These are phyloP conservation scores for Aspergillus sparsus DNA, from an alignment of 495 filamentous ascomycete species.

Conservation along the genomic window DNA sequence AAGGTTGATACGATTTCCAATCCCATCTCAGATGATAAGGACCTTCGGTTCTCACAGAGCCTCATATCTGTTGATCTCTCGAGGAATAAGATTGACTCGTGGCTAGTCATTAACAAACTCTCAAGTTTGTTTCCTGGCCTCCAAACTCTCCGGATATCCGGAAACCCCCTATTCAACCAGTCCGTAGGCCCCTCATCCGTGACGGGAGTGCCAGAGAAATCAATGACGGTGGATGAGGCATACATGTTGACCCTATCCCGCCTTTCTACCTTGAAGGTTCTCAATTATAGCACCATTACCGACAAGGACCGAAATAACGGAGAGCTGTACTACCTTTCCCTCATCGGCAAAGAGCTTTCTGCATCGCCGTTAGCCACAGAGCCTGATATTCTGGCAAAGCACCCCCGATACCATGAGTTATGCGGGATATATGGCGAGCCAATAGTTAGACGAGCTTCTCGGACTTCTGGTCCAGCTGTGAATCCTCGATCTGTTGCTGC, in stretches of 20 bases:
- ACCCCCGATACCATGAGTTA: constrained; percentile 71
- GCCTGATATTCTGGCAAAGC: constrained; percentile 52
- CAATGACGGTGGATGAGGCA: constrained; percentile 66
- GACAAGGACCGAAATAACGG: constrained; percentile 75
- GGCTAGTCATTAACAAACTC: constrained; percentile 70
- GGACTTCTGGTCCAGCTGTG: constrained; percentile 29
- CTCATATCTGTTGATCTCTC: constrained; percentile 73
- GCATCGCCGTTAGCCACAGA: constrained; percentile 56
- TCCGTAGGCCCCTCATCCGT: constrained; percentile 45
- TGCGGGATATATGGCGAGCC: constrained; percentile 73
- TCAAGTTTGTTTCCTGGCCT: constrained; percentile 64
- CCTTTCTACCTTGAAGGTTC: constrained; percentile 59
- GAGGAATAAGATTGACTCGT: constrained; percentile 71
- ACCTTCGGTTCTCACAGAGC: constrained; percentile 42
- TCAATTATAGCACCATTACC: constrained; percentile 80
- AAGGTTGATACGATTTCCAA: constrained; percentile 35
- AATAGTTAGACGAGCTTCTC: constrained; percentile 43
- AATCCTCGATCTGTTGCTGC: constrained; percentile 74
- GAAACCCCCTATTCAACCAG: constrained; percentile 78
- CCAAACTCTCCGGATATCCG: constrained; percentile 68
- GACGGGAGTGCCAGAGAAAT: constrained; percentile 39
- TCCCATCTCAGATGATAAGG: constrained; percentile 4
- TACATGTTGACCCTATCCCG: constrained; percentile 89
- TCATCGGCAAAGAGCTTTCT: constrained; percentile 73
- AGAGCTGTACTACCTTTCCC: constrained; percentile 87